Conservation (phyloP, 2,329 filamentous ascomycete genomes). For the Coleophoma cylindrospora region DNA sequence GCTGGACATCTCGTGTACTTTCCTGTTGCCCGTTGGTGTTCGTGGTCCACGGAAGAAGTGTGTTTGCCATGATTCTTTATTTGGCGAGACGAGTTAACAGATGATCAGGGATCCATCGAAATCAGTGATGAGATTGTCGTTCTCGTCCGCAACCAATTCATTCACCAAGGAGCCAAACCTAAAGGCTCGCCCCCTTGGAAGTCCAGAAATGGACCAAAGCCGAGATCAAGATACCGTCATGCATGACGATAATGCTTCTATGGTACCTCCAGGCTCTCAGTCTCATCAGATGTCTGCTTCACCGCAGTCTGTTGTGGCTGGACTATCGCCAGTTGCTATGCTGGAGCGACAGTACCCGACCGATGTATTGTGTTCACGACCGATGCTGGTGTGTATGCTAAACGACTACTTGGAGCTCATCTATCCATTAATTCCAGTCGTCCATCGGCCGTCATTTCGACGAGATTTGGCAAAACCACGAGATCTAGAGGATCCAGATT, state of each 20-base stretch:
- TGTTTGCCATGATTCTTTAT: neutral
- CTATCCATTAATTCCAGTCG: conserved; percentile 2
- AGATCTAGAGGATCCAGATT: conserved; percentile 1
- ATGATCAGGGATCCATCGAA: neutral
- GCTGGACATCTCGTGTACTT: conserved; percentile 1
- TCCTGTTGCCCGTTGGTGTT: neutral
- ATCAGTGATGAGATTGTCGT: neutral
- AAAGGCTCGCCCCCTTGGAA: neutral
- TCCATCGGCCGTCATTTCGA: conserved; percentile 3
- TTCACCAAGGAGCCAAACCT: neutral
- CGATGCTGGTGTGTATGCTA: neutral
- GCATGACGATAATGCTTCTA: too few species aligned
- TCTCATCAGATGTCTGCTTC: neutral
- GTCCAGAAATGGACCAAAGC: neutral
- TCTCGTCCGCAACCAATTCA: neutral
- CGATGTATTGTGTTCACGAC: neutral
- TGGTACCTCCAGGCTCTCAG: too few species aligned
- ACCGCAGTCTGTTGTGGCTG: neutral
- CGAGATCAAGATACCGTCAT: neutral
- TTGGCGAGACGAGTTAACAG: too few species aligned
- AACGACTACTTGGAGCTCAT: conserved; percentile 2
- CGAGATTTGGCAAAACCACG: neutral
- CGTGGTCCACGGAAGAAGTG: conserved; percentile 1
- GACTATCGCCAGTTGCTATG: neutral
- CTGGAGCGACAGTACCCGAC: neutral